Evolutionary conservation across 2,329 filamentous ascomycete genomes (phyloP), one percentile per base, ranked within the genome.

Genomic region (Calonectria hawksworthii): DNA sequence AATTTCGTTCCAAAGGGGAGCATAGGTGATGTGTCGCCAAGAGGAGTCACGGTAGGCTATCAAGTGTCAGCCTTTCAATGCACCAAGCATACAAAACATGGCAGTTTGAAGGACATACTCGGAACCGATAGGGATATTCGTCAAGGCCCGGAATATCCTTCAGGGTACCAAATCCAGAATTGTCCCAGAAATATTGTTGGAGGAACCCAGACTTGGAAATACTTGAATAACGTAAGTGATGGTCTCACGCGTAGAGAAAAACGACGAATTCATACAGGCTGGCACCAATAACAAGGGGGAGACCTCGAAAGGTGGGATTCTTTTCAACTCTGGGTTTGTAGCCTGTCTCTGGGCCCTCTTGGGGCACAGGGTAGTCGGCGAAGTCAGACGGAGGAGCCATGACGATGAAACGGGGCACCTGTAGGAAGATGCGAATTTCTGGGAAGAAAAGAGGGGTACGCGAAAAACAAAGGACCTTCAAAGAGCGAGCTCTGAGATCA

Each of bases 291-390:
- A 91, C 88, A 63, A 98, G 86, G 10, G 92, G 84, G 38, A 89
- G 84, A 7, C 95, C 95, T 70, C 93, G 89, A 76, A 98, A 86
- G 1, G 92, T 89, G 0, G 95, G 95, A 82, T 96, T 96, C 51
- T 90, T 88, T 75, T 92, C 90, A 38, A 83, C 61, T 23, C 75
- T 77, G n/a, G 77, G 77, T 13, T 82, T 77, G n/a, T 85, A 84
- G 13, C 84, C 83, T 73, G 85, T 83, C 30, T 85, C 81, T 16
- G 87, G 83, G 34, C 81, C 83, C 65, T 86, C 80, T 10, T 80
- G 69, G 59, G 83, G 81, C 67, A 82, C 77, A 30, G 88, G 88
- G 70, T 89, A 88, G 77, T 88, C 84, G 76, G 84, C 83, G 75
- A 89, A 90, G 50, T 68, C 72, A n/a, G 78, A 59, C 10, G 80